Base-by-base conservation (phyloP, 2,329 filamentous ascomycete species). In the Teratosphaeria viscida region DNA sequence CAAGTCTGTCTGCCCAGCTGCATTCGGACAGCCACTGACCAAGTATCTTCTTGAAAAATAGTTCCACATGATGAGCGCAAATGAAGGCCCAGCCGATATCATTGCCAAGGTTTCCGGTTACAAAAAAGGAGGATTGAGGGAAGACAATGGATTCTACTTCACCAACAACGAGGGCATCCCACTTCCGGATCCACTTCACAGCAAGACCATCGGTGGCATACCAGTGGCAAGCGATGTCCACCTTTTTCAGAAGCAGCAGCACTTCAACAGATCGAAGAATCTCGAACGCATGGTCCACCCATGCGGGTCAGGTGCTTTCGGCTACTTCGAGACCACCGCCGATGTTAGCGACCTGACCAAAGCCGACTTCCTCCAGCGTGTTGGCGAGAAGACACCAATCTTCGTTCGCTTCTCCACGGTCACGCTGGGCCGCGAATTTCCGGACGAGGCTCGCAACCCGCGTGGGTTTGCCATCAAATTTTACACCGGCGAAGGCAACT, bases 91-190 rank as follows among this genome's bases (percentile, higher is more conserved):
- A 10, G 78, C 77, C 23, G 77, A 78, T 61, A 79, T 81, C 47
- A 78, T 77, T 52, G 77, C 76, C 2, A 81, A 81, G 66, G 74
- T 82, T 0, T 77, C 79, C 1, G 79, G 80, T 12, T 70, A 75
- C 14, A 71, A 74, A 1, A 63, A 71, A 5, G 77, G 74, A 10
- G 78, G 79, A 6, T 80, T 78, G 65, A 70, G 78, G 14, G 73
- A 73, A 19, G 81, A 82, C 61, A 78, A 81, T 60, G 76, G 73
- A 0, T 65, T 75, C 0, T 82, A 82, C 68, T 82, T 81, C 65
- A 83, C 79, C 54, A 81, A 78, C 65, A 82, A 82, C 56, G 80
- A 83, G 61, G 80, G 76, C 52, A 77, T 78, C 49, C 80, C 79
- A 0, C 78, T 76, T 58, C 80, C 79, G 2, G 79, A 82, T 61